Conservation (phyloP, 2,329 filamentous ascomycete genomes). For the Botrytis cinerea region DNA sequence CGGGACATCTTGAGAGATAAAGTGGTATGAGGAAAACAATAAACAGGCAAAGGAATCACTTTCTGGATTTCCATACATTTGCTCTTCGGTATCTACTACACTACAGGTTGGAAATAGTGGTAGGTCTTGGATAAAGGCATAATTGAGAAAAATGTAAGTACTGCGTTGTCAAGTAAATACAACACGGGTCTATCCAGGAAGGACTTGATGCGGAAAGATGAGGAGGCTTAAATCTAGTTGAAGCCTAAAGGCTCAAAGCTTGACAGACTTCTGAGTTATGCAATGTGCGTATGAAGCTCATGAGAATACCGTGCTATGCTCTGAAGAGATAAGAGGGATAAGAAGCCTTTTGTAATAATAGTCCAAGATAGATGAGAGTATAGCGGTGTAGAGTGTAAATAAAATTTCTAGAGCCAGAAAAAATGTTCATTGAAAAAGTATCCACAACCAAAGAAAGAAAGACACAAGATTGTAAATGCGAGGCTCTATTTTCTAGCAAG, state of each 20-base stretch:
- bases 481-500: background rate
- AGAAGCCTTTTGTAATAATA: background rate
- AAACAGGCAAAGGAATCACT: no score
- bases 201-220: background rate
- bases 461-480: background rate
- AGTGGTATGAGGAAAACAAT: background rate
- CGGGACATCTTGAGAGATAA: background rate
- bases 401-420: background rate
- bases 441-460: background rate
- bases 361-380: rapidly evolving
- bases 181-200: background rate
- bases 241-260: rapidly evolving
- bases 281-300: background rate
- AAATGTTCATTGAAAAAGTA: background rate
- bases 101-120: background rate
- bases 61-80: no score
- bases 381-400: background rate
- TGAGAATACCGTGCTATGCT: background rate
- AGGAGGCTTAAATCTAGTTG: background rate
- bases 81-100: no score
- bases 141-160: background rate
- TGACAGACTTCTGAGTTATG: background rate
- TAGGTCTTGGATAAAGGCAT: background rate
- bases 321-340: no score
- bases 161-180: background rate